phyloP scores from a whole-genome alignment of 1,284 basidiomycete species.

The Fomitiporia mediterranea region DNA sequence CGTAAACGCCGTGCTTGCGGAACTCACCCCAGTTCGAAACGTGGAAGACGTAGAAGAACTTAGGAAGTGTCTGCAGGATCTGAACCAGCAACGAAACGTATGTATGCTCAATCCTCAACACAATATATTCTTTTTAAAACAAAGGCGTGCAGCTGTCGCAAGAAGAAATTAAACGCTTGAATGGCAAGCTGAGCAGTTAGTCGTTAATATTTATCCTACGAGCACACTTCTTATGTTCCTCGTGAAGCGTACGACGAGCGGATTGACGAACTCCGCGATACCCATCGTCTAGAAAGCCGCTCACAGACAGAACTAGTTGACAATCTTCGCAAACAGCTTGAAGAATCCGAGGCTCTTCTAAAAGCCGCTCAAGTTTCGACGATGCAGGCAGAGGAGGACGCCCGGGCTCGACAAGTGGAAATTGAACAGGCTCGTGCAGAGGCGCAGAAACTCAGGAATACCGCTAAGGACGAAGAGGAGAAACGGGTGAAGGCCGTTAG shows the following conservation, averaged over 20 bases:
- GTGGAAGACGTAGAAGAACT: slow-evolving; percentile 63
- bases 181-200: slow-evolving; percentile 65
- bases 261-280: slow-evolving; percentile 79
- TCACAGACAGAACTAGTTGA: slow-evolving; percentile 75
- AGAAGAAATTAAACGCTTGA: slow-evolving; percentile 71
- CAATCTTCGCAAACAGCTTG: slow-evolving; percentile 61
- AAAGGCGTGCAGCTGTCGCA: slow-evolving; percentile 49
- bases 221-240: not conserved
- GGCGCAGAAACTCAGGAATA: slow-evolving; percentile 52
- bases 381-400: slow-evolving; percentile 42
- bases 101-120: slow-evolving; percentile 21
- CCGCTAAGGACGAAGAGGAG: slow-evolving; percentile 89
- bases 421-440: slow-evolving; percentile 56
- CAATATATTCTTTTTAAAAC: slow-evolving; percentile 2
- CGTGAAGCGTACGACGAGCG: slow-evolving; percentile 74
- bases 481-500: slow-evolving; percentile 91
- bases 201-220: slow-evolving; percentile 24
- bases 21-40: slow-evolving; percentile 68
- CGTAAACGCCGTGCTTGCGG: slow-evolving; percentile 68
- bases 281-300: slow-evolving; percentile 69
- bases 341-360: slow-evolving; percentile 64
- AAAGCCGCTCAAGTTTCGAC: slow-evolving; percentile 48
- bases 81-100: slow-evolving; percentile 69
- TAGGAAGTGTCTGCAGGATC: slow-evolving; percentile 67
- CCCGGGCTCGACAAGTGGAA: slow-evolving; percentile 46